Percentiles rank a stretch among this genome's conserved stretches.
Conservation (phyloP, 805 yeast genomes). For the Candida ortonii region DNA sequence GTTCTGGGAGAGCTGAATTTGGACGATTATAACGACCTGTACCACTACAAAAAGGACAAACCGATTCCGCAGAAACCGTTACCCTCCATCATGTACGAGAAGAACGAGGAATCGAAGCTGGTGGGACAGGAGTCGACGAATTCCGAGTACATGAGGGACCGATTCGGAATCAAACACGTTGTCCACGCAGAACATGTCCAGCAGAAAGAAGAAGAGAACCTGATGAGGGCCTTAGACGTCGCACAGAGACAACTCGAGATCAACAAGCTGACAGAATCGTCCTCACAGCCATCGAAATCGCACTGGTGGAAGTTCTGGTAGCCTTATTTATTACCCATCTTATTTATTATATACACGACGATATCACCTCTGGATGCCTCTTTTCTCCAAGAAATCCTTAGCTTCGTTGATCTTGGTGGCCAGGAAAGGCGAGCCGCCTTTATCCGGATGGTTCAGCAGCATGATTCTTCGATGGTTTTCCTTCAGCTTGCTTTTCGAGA, state of each 20-base stretch:
- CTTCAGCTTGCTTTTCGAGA: conserved; percentile 63
- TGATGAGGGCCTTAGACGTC: conserved; percentile 43
- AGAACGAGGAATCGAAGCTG: conserved; percentile 33
- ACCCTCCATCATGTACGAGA: conserved; percentile 37
- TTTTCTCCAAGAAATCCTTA: conserved; percentile 70
- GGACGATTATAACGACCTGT: conserved; percentile 63
- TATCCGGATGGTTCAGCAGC: conserved; percentile 91
- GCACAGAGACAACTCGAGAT: conserved; percentile 35
- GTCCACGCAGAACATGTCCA: conserved; percentile 69
- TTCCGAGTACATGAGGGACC: conserved; percentile 57
- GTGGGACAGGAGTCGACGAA: conserved; percentile 34
- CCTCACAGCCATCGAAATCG: conserved; percentile 5
- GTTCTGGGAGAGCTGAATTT: conserved; percentile 53
- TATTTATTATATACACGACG: conserved; percentile 4
- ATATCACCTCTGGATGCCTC: conserved; percentile 43
- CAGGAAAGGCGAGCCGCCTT: conserved; percentile 85
- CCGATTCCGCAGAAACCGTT: conserved; percentile 38
- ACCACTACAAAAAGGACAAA: conserved; percentile 38
- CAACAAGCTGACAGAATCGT: conserved; percentile 14
- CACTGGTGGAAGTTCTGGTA: conserved; percentile 33
- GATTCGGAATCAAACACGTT: conserved; percentile 58
- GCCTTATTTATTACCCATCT: conserved; percentile 1
- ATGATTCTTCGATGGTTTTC: conserved; percentile 80
- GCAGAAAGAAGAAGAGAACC: conserved; percentile 64
- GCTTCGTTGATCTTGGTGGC: conserved; percentile 95